These are phyloP conservation scores for Penicillium salamii DNA, from an alignment of 495 filamentous ascomycete species.

Conservation along the genomic window DNA sequence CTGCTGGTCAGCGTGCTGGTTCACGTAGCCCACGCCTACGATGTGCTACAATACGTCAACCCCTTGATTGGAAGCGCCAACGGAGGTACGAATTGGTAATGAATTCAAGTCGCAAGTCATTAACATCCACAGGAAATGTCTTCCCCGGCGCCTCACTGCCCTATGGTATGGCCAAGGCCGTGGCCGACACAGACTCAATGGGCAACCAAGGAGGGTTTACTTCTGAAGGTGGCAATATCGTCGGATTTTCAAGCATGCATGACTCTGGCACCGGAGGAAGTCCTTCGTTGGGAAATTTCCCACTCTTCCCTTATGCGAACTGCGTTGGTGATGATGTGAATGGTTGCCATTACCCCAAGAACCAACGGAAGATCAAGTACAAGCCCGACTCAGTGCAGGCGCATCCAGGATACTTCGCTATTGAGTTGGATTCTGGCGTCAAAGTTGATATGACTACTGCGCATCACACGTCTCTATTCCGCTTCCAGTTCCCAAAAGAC, in stretches of 20 bases:
- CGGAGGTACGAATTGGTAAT: constrained; percentile 42
- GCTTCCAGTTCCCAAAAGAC: constrained; percentile 57
- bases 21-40: constrained; percentile 25
- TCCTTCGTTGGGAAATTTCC: constrained; percentile 71
- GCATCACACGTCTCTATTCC: constrained; percentile 61
- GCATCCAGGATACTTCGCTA: constrained; percentile 66
- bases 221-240: constrained; percentile 61
- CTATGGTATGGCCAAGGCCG: constrained; percentile 76
- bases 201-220: constrained; percentile 73
- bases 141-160: constrained; percentile 74
- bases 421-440: constrained; percentile 59
- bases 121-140: constrained; percentile 50
- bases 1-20: constrained; percentile 15
- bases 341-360: constrained; percentile 63
- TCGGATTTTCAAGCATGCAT: constrained; percentile 73
- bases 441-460: constrained; percentile 61
- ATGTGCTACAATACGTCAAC: constrained; percentile 50
- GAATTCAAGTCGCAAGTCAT: background rate
- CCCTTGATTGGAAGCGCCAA: constrained; percentile 60
- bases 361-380: constrained; percentile 44
- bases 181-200: constrained; percentile 65
- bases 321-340: constrained; percentile 64
- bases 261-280: constrained; percentile 73
- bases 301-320: constrained; percentile 64
- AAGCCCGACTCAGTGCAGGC: constrained; percentile 56